Percentiles rank a stretch among this genome's conserved stretches.
Conservation (phyloP, 1,284 basidiomycete genomes). For the Ustilago shanxiensis region DNA sequence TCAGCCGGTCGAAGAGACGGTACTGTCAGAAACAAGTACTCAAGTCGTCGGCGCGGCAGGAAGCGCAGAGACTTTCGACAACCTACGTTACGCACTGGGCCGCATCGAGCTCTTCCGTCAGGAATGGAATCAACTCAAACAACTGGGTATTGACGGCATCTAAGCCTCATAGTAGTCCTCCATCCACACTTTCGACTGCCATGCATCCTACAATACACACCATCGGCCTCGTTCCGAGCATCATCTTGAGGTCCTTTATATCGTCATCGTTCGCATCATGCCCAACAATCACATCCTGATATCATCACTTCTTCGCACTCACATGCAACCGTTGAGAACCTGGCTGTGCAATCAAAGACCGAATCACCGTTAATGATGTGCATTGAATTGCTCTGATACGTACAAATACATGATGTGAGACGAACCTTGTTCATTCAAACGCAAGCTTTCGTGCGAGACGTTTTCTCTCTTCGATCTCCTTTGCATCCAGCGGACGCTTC, state of each 20-base stretch:
- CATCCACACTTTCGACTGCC: too few relatives aligned
- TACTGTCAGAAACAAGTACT: slow-evolving; percentile 20
- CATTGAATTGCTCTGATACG: background rate
- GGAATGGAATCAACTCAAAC: slow-evolving; percentile 47
- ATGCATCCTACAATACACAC: too few relatives aligned
- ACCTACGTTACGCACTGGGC: slow-evolving; percentile 63
- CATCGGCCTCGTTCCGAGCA: too few relatives aligned
- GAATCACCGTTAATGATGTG: background rate
- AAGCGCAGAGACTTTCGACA: slow-evolving; percentile 62
- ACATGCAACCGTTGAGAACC: background rate
- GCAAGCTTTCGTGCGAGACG: slow-evolving; percentile 61
- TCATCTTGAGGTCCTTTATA: too few relatives aligned
- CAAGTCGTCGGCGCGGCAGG: slow-evolving; percentile 22
- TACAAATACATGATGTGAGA: slow-evolving; percentile 14
- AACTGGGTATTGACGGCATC: slow-evolving; percentile 36
- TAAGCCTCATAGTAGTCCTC: too few relatives aligned
- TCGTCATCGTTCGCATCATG: too few relatives aligned
- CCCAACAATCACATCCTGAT: background rate
- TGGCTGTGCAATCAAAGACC: background rate
- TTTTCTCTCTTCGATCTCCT: slow-evolving; percentile 62
- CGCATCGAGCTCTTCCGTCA: slow-evolving; percentile 64
- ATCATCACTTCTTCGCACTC: background rate
- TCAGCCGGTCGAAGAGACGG: slow-evolving; percentile 27
- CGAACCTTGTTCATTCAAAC: slow-evolving; percentile 25
- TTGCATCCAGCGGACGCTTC: slow-evolving; percentile 45